Conservation (phyloP, 2,329 filamentous ascomycete species). For the Cytospora chrysosperma region DNA sequence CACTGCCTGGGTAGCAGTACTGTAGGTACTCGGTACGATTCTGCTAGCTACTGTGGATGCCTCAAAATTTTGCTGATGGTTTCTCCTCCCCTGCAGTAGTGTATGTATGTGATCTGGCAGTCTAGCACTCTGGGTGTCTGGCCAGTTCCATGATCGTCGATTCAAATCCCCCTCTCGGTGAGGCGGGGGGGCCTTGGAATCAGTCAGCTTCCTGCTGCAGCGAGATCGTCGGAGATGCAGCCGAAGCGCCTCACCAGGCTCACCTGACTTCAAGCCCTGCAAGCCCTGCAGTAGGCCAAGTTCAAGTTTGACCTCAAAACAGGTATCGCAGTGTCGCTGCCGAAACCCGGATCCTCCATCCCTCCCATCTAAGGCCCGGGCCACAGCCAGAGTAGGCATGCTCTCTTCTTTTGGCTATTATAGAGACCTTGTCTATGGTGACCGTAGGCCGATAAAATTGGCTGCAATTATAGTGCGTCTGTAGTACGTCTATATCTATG, state of each 20-base stretch:
- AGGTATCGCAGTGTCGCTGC: not conserved
- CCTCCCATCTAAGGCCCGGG: not conserved
- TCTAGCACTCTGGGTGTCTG: too few species aligned
- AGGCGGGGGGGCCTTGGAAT: too few species aligned
- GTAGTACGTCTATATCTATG: not conserved
- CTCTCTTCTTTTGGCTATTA: not conserved
- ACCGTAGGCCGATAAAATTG: not conserved
- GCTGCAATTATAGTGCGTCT: not conserved
- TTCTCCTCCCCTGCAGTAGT: not conserved
- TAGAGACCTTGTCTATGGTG: too few species aligned
- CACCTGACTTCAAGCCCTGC: not conserved
- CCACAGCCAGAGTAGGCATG: not conserved
- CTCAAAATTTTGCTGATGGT: not conserved
- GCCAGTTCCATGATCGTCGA: constrained; percentile 1
- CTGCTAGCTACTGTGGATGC: not conserved
- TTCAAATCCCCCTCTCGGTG: not conserved
- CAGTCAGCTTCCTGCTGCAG: not conserved
- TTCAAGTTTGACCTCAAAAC: not conserved
- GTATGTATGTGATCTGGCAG: too few species aligned
- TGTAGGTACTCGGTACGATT: not conserved
- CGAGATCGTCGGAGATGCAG: constrained; percentile 6
- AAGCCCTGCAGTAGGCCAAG: not conserved
- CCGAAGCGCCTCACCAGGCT: not conserved
- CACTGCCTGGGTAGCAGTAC: too few species aligned
- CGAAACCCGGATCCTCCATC: not conserved